These are phyloP conservation scores for Mrakia gelida DNA, from an alignment of 768 basidiomycete species.

Conservation along the genomic window DNA sequence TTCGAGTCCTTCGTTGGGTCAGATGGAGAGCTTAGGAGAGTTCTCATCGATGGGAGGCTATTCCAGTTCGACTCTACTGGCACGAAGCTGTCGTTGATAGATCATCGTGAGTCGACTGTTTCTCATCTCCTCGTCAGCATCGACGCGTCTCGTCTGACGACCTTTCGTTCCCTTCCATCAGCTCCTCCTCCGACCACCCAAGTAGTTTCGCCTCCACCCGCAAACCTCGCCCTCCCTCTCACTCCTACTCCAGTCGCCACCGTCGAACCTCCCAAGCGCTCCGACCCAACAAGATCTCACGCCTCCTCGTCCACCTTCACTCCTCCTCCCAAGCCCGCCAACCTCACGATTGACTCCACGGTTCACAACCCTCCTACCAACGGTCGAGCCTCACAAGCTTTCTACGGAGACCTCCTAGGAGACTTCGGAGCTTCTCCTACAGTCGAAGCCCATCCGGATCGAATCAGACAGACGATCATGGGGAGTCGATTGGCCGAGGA, in stretches of 20 bases:
- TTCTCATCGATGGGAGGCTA: slow-evolving; percentile 26
- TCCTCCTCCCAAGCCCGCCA: neutral
- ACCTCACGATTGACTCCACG: neutral
- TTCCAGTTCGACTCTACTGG: slow-evolving; percentile 21
- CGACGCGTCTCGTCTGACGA: neutral
- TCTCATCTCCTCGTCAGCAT: too few species aligned
- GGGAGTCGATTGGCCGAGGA: neutral
- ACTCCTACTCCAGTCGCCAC: neutral
- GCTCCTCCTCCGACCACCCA: neutral
- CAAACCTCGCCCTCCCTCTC: too few species aligned
- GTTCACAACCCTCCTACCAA: neutral
- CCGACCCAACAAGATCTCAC: too few species aligned
- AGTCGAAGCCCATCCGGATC: neutral
- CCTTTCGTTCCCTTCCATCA: neutral
- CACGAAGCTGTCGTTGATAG: slow-evolving; percentile 9
- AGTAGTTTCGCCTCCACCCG: neutral
- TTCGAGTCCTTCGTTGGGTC: slow-evolving; percentile 1
- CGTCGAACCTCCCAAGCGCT: neutral
- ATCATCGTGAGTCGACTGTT: neutral
- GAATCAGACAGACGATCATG: neutral
- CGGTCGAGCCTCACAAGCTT: neutral
- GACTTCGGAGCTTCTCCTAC: neutral
- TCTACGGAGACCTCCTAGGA: slow-evolving; percentile 2
- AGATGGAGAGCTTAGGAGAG: slow-evolving; percentile 2
- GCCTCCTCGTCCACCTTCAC: neutral